These are phyloP conservation scores for Sporothrix phasma DNA, from an alignment of 2,329 filamentous ascomycete species.

Conservation along the genomic window DNA sequence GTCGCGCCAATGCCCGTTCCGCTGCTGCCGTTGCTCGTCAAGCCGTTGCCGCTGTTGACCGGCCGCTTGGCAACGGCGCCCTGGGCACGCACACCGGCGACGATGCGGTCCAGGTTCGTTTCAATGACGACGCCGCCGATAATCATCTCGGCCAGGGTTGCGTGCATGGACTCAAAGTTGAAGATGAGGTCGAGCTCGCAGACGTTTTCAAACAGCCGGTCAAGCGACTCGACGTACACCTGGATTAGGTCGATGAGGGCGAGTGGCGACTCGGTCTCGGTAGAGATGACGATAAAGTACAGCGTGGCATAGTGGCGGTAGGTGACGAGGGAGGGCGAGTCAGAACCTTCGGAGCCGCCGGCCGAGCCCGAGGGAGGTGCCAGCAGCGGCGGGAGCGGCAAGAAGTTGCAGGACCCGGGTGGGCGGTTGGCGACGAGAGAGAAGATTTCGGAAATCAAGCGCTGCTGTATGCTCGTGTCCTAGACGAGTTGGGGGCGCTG, in stretches of 20 bases:
- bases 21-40: slow-evolving; percentile 24
- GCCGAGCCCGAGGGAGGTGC: slow-evolving; percentile 54
- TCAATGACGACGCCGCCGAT: slow-evolving; percentile 91
- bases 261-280: slow-evolving; percentile 88
- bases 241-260: slow-evolving; percentile 95
- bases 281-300: slow-evolving; percentile 97
- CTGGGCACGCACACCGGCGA: slow-evolving; percentile 70
- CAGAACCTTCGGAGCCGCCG: slow-evolving; percentile 54
- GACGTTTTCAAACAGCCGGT: slow-evolving; percentile 94
- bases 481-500: slow-evolving; percentile 32
- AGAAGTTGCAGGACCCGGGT: slow-evolving; percentile 90
- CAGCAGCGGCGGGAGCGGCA: slow-evolving; percentile 63
- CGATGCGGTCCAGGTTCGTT: slow-evolving; percentile 79
- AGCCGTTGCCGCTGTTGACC: slow-evolving; percentile 53
- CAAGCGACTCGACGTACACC: slow-evolving; percentile 92
- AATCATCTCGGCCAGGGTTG: slow-evolving; percentile 85
- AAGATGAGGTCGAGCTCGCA: slow-evolving; percentile 98
- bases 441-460: slow-evolving; percentile 95
- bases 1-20: slow-evolving; percentile 44
- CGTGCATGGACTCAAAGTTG: slow-evolving; percentile 95
- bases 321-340: slow-evolving; percentile 88
- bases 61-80: slow-evolving; percentile 70
- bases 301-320: slow-evolving; percentile 98
- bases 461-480: slow-evolving; percentile 96
- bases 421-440: slow-evolving; percentile 87